Conservation (phyloP, 2,329 filamentous ascomycete genomes). For the Pseudogymnoascus sp. region DNA sequence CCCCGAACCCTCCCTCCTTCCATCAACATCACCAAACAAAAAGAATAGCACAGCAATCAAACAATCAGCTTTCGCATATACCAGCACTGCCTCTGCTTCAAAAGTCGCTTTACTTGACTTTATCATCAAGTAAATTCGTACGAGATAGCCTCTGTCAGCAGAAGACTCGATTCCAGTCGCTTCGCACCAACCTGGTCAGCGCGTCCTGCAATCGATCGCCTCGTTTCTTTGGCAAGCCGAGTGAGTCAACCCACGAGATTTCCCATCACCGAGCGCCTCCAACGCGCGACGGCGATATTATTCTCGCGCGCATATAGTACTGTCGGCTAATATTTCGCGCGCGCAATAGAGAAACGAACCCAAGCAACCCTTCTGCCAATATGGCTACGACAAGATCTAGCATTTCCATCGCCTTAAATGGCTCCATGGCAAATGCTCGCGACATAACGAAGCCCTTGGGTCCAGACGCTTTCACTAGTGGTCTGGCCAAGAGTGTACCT, state of each 20-base stretch:
- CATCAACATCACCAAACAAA: slow-evolving; percentile 43
- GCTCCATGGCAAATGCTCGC: slow-evolving; percentile 31
- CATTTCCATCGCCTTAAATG: slow-evolving; percentile 14
- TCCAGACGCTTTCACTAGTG: slow-evolving; percentile 67
- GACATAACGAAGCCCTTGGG: slow-evolving; percentile 53
- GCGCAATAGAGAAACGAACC: slow-evolving; percentile 26
- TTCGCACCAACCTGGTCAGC: slow-evolving; percentile 54
- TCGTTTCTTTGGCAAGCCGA: slow-evolving; percentile 9
- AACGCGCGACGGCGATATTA: background rate
- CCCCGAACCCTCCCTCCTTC: slow-evolving; percentile 33
- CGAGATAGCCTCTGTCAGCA: background rate
- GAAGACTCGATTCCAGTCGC: slow-evolving; percentile 33
- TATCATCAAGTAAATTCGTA: background rate
- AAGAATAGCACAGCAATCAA: slow-evolving; percentile 28
- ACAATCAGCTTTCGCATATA: slow-evolving; percentile 23
- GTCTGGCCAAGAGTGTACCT: slow-evolving; percentile 58
- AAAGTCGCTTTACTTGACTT: slow-evolving; percentile 2
- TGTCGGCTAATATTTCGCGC: slow-evolving; percentile 17
- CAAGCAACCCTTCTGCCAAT: slow-evolving; percentile 26
- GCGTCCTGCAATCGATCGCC: slow-evolving; percentile 38
- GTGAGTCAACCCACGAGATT: background rate
- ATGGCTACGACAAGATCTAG: slow-evolving; percentile 58
- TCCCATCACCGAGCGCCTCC: background rate
- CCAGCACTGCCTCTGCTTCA: background rate
- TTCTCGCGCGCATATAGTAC: background rate